Evolutionary conservation across 805 yeast species (phyloP).

Genomic region (Suhomyces sp.): DNA sequence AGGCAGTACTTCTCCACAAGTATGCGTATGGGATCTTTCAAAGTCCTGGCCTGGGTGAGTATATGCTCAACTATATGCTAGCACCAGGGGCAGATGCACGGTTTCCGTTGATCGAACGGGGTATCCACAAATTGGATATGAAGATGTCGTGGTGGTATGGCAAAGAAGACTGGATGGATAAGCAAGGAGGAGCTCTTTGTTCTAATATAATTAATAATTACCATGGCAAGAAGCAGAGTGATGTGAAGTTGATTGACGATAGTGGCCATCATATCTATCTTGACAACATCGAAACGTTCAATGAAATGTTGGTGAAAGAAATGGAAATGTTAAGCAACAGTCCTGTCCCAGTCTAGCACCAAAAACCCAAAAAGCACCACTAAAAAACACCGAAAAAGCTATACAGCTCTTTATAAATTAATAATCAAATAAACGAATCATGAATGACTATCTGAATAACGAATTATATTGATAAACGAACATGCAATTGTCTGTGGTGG

Average conservation of each 20-base stretch:
- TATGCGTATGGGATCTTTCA: constrained; percentile 85
- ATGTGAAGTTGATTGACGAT: constrained; percentile 44
- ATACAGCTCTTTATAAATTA: neutral
- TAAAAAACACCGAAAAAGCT: neutral
- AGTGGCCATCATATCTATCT: constrained; percentile 80
- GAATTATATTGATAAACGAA: too few relatives aligned
- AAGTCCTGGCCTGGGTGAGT: constrained; percentile 89
- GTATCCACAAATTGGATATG: constrained; percentile 50
- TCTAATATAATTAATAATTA: constrained; percentile 28
- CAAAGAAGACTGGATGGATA: constrained; percentile 63
- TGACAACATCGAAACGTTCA: constrained; percentile 59
- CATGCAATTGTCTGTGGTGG: too few relatives aligned
- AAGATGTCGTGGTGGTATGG: constrained; percentile 86
- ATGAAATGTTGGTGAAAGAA: constrained; percentile 47
- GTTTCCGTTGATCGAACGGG: constrained; percentile 57
- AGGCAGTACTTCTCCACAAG: constrained; percentile 58
- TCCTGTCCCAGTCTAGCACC: too few relatives aligned
- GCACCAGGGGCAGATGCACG: constrained; percentile 93
- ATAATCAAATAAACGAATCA: neutral
- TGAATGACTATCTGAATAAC: too few relatives aligned
- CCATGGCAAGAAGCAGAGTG: constrained; percentile 16
- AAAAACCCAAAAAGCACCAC: too few relatives aligned
- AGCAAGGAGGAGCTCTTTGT: constrained; percentile 44
- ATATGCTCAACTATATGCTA: constrained; percentile 75
- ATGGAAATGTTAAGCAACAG: constrained; percentile 34